phyloP scores from a whole-genome alignment of 257 asterid genomes.

The Solanum ossicruentum region DNA sequence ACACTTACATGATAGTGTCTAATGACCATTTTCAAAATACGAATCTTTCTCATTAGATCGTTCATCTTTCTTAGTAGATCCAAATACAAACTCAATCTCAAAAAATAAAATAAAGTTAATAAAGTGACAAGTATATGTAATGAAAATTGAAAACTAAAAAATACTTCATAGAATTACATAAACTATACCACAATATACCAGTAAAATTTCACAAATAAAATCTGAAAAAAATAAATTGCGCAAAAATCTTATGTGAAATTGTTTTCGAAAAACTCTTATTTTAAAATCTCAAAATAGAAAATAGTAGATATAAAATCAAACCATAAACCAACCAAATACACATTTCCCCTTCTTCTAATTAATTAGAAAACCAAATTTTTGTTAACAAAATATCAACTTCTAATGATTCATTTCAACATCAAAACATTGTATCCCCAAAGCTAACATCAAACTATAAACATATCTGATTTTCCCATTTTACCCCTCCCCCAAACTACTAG shows the following conservation, averaged over 20 bases:
- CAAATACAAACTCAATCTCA: too few relatives aligned
- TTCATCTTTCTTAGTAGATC: too few relatives aligned
- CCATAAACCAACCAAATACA: neutral
- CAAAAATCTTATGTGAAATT: too few relatives aligned
- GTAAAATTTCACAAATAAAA: too few relatives aligned
- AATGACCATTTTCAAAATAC: too few relatives aligned
- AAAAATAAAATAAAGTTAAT: neutral
- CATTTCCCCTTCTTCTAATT: neutral
- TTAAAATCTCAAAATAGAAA: too few relatives aligned
- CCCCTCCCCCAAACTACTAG: conserved; percentile 13
- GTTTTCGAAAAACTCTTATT: too few relatives aligned
- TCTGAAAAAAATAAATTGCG: too few relatives aligned
- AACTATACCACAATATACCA: too few relatives aligned
- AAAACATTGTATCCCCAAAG: neutral
- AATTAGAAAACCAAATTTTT: neutral
- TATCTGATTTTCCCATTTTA: conserved; percentile 19
- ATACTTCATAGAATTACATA: neutral
- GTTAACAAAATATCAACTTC: neutral
- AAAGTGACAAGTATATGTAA: neutral
- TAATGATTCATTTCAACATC: neutral
- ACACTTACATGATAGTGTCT: too few relatives aligned
- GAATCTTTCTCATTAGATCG: too few relatives aligned
- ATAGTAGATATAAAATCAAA: too few relatives aligned
- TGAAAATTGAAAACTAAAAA: neutral
- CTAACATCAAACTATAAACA: neutral